These are phyloP conservation scores for Malania oleifera DNA, from an alignment of 164 flowering plant genomes.

Conservation along the genomic window DNA sequence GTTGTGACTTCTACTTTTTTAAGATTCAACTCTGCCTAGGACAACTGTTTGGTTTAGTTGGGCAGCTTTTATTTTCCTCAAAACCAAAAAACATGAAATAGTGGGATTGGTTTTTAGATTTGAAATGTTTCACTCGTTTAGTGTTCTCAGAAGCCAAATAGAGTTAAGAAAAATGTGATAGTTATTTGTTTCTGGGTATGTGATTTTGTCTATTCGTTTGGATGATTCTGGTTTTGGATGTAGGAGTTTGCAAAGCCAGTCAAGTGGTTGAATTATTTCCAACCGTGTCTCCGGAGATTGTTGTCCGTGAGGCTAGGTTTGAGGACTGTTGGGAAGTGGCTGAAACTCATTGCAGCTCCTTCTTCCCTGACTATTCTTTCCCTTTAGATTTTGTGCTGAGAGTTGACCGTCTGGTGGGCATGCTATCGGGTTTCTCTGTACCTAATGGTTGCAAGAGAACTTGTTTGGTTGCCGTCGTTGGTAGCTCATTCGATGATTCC, in stretches of 20 bases:
- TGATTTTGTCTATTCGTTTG: not conserved
- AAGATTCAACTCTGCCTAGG: too few relatives aligned
- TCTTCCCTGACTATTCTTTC: conserved; percentile 88
- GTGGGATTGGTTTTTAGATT: too few relatives aligned
- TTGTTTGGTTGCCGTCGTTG: conserved; percentile 81
- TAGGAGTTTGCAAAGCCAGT: conserved; percentile 72
- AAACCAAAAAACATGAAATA: too few relatives aligned
- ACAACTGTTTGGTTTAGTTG: too few relatives aligned
- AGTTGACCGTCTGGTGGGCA: conserved; percentile 63
- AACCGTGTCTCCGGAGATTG: conserved; percentile 59
- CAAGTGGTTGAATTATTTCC: conserved; percentile 81
- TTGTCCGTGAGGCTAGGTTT: conserved; percentile 94
- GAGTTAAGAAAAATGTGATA: not conserved
- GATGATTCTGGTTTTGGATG: not conserved
- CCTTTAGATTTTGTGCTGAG: conserved; percentile 79
- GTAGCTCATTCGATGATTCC: conserved; percentile 38
- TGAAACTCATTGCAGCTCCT: conserved; percentile 97
- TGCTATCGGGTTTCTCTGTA: conserved; percentile 67
- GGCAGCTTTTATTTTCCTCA: too few relatives aligned
- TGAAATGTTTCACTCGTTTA: too few relatives aligned
- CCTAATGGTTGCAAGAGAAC: conserved; percentile 74
- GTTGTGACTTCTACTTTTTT: too few relatives aligned
- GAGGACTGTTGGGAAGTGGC: conserved; percentile 98
- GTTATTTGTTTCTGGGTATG: not conserved
- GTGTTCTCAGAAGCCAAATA: too few relatives aligned